Percentiles rank a stretch among this genome's conserved stretches.
Conservation (phyloP, 2,329 filamentous ascomycete species). For the Aspergillus piperis region DNA sequence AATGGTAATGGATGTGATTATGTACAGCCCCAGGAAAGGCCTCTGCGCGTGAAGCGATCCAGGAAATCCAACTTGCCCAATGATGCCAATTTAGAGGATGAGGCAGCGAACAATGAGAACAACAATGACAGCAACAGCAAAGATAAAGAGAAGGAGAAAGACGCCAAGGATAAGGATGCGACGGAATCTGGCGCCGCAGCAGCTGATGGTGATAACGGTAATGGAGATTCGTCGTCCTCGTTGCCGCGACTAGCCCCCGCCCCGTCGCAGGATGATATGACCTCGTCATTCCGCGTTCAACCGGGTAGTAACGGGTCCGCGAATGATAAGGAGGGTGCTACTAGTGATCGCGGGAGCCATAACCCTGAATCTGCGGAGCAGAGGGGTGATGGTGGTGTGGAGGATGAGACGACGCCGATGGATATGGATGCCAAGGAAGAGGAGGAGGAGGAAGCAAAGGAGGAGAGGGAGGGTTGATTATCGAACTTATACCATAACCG, state of each 20-base stretch:
- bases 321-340: constrained; percentile 4
- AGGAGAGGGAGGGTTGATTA: constrained; percentile 28
- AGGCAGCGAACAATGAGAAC: not conserved
- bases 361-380: constrained; percentile 19
- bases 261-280: constrained; percentile 40
- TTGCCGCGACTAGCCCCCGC: constrained; percentile 39
- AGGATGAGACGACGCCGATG: constrained; percentile 36
- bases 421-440: constrained; percentile 40
- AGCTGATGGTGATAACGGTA: not conserved
- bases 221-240: constrained; percentile 16
- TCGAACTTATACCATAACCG: not conserved
- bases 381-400: constrained; percentile 19
- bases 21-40: constrained; percentile 48
- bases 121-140: not conserved
- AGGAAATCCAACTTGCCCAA: constrained; percentile 39
- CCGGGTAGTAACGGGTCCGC: constrained; percentile 29
- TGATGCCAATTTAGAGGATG: constrained; percentile 29
- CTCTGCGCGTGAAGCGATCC: constrained; percentile 47
- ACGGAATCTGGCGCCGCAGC: not conserved
- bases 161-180: not conserved
- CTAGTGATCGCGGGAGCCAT: constrained; percentile 23
- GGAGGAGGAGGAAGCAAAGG: constrained; percentile 21
- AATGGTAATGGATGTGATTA: not conserved
- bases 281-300: constrained; percentile 41
- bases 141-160: not conserved